Evolutionary conservation across 495 filamentous ascomycete genomes (phyloP).

Genomic region (Penicillium robsamsonii): DNA sequence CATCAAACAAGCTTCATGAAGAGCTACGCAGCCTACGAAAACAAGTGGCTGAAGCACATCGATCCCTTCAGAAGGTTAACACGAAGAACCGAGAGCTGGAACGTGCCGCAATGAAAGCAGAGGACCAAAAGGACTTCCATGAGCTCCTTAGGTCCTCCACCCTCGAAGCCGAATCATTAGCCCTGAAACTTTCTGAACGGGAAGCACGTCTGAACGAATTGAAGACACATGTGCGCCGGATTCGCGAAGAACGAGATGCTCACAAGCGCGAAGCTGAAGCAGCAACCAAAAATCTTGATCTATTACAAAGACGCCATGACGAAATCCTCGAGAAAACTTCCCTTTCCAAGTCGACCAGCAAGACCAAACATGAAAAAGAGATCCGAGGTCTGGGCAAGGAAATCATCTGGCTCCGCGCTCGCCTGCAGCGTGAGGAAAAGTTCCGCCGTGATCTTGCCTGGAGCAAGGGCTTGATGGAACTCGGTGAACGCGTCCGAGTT

Average conservation of each 20-base stretch:
- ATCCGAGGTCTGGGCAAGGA: constrained; percentile 80
- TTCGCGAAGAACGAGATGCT: constrained; percentile 58
- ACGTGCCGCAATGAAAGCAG: constrained; percentile 46
- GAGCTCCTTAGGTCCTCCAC: constrained; percentile 65
- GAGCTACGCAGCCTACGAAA: constrained; percentile 62
- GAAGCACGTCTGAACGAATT: constrained; percentile 55
- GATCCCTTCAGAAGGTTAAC: constrained; percentile 57
- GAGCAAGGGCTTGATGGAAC: constrained; percentile 80
- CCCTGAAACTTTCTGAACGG: constrained; percentile 53
- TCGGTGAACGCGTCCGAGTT: constrained; percentile 65
- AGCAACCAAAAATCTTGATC: constrained; percentile 51
- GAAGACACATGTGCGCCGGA: constrained; percentile 52
- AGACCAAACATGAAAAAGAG: constrained; percentile 70
- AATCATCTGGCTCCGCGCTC: constrained; percentile 82
- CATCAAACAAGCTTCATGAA: constrained; percentile 54
- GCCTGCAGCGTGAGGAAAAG: constrained; percentile 72
- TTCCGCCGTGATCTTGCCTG: constrained; percentile 74
- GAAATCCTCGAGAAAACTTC: constrained; percentile 48
- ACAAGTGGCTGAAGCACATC: constrained; percentile 61
- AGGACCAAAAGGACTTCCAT: constrained; percentile 65
- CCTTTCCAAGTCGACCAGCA: constrained; percentile 39
- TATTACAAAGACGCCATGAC: constrained; percentile 53
- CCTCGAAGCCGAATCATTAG: constrained; percentile 62
- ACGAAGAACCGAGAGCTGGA: constrained; percentile 49
- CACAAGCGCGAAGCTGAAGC: constrained; percentile 49